Evolutionary conservation across 192 early-diverging fungal genomes (phyloP), one percentile per base, ranked within the genome.

Genomic region (Entomortierella beljakovae): DNA sequence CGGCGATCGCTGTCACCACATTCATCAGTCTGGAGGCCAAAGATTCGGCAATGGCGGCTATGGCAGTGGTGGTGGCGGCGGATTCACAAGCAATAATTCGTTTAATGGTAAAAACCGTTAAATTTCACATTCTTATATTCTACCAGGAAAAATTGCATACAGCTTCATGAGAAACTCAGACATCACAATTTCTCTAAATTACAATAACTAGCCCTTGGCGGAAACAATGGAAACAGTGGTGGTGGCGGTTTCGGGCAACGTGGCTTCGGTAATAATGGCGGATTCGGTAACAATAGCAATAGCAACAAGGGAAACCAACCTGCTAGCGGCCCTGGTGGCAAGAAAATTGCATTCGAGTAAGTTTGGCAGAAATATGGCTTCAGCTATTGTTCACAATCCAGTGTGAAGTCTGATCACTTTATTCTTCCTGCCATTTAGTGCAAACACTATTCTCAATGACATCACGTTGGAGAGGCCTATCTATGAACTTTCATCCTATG

Each of bases 401-500:
- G 15, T 43, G 37, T 56, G 56, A n/a, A 28, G 42, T 42, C 55
- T 65, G 8, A 55, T 16, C 59, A 16, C 15, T 52, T 23, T 35
- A 57, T 9, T 61, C 25, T 59, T 56, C 49, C 32, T 42, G 29
- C 28, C 1, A 13, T 64, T 33, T 62, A 82, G 81, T 26, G 90
- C 77, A 50, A 80, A 81, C 1, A 61, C 83, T 5, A 67, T 92
- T 10, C 64, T 68, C n/a, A 64, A 68, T 1, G 76, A 82, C 40
- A 37, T 90, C 3, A 80, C 50, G n/a, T 59, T 54, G 22, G 84
- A 87, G 15, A 70, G 82, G 56, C 89, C 89, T 8, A 4, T 81
- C 7, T 88, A 89, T 81, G 59, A 80, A 38, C 62, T 90, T 3
- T 87, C 84, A 52, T 76, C 80, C 20, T 92, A 85, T 83, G 91